Evolutionary conservation across 2,329 filamentous ascomycete genomes (phyloP).

Genomic region (Calonectria montana): DNA sequence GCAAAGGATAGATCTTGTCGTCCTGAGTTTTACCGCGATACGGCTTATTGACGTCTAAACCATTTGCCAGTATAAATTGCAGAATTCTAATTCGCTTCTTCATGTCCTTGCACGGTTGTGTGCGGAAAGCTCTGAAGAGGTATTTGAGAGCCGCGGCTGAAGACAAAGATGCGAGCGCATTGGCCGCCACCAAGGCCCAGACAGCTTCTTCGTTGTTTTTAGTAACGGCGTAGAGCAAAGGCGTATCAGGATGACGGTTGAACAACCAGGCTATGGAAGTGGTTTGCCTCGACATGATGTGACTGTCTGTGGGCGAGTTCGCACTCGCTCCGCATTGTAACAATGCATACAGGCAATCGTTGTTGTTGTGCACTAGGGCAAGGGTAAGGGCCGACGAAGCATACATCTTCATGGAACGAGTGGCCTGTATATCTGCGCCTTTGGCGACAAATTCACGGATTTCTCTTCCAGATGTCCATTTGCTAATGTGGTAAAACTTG

Average conservation of each 20-base stretch:
- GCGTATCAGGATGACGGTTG: no score
- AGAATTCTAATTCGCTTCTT: neutral
- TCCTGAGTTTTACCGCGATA: rapidly evolving
- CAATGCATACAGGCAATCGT: neutral
- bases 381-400: neutral
- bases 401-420: neutral
- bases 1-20: neutral
- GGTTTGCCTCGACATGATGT: neutral
- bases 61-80: neutral
- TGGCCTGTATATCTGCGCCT: neutral
- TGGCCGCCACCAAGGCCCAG: neutral
- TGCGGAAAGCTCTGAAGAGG: neutral
- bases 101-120: neutral
- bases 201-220: neutral
- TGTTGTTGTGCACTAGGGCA: neutral
- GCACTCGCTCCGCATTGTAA: neutral
- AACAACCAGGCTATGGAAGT: no score
- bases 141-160: rapidly evolving
- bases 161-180: neutral
- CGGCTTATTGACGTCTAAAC: neutral
- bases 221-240: neutral
- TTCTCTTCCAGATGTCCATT: neutral
- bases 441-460: neutral
- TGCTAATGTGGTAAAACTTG: neutral
- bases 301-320: neutral